phyloP scores from a whole-genome alignment of 306 rosid species.

The Gastrolobium villosum region DNA sequence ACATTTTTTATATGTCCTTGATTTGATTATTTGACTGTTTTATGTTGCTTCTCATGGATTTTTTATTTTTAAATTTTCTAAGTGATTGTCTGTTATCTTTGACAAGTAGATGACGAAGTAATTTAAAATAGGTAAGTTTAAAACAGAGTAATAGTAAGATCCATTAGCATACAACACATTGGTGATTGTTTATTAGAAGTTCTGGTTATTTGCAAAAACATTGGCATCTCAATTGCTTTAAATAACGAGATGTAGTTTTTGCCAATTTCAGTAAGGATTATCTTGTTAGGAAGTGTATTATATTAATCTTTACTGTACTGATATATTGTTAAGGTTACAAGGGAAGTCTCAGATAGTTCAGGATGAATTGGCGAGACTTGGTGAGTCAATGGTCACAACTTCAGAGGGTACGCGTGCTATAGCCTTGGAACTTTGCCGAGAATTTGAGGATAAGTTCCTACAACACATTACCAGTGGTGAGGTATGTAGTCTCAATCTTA shows the following conservation, averaged over 20 bases:
- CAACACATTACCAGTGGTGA: slow-evolving; percentile 91
- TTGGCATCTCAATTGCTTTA: neutral
- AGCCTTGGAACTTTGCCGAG: slow-evolving; percentile 99
- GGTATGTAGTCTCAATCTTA: slow-evolving; percentile 62
- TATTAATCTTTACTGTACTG: slow-evolving; percentile 36
- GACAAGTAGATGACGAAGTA: slow-evolving; percentile 14
- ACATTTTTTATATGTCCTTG: neutral
- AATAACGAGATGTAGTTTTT: neutral
- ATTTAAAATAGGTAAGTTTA: slow-evolving; percentile 1
- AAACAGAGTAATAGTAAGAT: slow-evolving; percentile 14
- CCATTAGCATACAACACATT: neutral
- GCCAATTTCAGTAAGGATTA: neutral
- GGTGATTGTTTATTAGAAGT: neutral
- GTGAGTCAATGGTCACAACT: slow-evolving; percentile 90
- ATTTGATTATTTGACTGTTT: slow-evolving; percentile 9
- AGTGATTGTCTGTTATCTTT: neutral
- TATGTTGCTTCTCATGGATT: neutral
- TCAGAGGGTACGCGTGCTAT: slow-evolving; percentile 95
- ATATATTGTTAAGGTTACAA: slow-evolving; percentile 73
- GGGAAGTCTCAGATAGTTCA: slow-evolving; percentile 96
- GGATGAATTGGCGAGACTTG: slow-evolving; percentile 95
- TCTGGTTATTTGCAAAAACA: slow-evolving; percentile 10
- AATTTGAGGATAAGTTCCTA: slow-evolving; percentile 96
- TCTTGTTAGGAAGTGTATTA: neutral
- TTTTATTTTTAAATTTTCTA: neutral